Base-by-base conservation (phyloP, 306 rosid genomes). In the Comarum palustre region DNA sequence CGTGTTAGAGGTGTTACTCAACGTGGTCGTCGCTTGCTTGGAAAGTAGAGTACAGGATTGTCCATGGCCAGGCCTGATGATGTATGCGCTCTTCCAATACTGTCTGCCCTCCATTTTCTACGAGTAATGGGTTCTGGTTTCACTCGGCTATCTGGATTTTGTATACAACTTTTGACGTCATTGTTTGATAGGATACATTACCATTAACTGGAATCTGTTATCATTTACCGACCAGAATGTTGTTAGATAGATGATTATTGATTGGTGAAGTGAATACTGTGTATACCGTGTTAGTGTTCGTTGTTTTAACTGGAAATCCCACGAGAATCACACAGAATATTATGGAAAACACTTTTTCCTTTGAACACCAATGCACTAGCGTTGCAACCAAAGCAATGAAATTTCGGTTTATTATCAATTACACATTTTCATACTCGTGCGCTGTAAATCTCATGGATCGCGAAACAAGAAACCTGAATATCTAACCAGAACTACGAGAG, bases 11-110 rank as follows among this genome's bases (percentile, higher is more conserved):
- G 83, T 43, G 97, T 93, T 25, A 88, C 73, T 73, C 92, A 70
- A 73, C 96, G 96, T 0, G 92, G 86, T 15, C 97, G 84, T 19
- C 96, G 88, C 69, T 80, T 95, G 62, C 96, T 91, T 17, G 86
- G 96, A 62, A 95, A 85, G 84, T 95, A 81, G 79, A 72, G 59
- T 63, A 42, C 75, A 31, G 58, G 65, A 31, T 20, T 63, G 16
- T 63, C 76, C 47, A 46, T 59, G 32, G 42, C 39, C 45, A 29
- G 43, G 45, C 59, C 69, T 34, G 72, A 66, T 73, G 74, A 42
- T 73, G 17, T 66, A 43, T 47, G 54, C 63, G 46, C 69, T 67
- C 54, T 45, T 59, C 27, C 71, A 65, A 5, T 73, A 69, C 31
- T 39, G 25, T 12, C 29, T 55, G 11, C 47, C 32, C 39, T 45